Base-by-base conservation (phyloP, 2,329 filamentous ascomycete species). In the Verticillium longisporum region DNA sequence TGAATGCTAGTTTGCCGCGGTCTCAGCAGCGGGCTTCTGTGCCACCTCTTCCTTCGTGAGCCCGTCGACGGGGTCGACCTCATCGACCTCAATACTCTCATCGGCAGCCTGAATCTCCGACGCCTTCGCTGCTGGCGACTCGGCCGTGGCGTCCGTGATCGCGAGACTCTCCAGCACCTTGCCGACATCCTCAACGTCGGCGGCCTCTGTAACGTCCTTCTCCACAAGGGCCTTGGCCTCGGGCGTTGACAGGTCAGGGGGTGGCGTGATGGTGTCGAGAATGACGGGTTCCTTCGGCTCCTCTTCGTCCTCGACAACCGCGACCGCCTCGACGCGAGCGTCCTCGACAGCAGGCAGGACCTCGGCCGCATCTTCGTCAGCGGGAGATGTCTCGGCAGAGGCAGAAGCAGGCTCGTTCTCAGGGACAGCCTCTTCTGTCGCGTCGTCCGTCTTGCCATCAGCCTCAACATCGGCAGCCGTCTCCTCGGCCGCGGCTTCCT, bases 51-150 rank as follows among this genome's bases (percentile, higher is more conserved):
- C 34, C 34, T 7, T 36, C 11, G 34, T 6, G 11, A 4, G 26
- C 26, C 2, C 2, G 26, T 26, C 26, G 26, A 26, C 26, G 26
- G 26, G 26, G 26, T 26, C 26, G 26, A 26, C 26, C 26, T 26
- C 26, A 26, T 26, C 26, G 26, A 26, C 26, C 26, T 26, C 38
- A 10, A 38, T 38, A 1, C 13, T 5, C 11, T 50, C 41, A n/a
- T 50, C 41, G 18, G n/a, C 11, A 13, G 18, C 41, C n/a, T 6
- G 18, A 50, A 26, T 13, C n/a, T 26, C n/a, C 13, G 55, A 74
- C 61, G 73, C 71, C 26, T 73, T 75, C 4, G 77, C 74, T 68
- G 80, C 41, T n/a, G n/a, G 7, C 3, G 6, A n/a, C 18, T 50
- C n/a, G 18, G 41, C 41, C 41, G 41, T 9, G n/a, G n/a, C 6